Evolutionary conservation across 140 eudicot species (phyloP), one percentile per base, ranked within the genome.

Genomic region (Oenanthe javanica): DNA sequence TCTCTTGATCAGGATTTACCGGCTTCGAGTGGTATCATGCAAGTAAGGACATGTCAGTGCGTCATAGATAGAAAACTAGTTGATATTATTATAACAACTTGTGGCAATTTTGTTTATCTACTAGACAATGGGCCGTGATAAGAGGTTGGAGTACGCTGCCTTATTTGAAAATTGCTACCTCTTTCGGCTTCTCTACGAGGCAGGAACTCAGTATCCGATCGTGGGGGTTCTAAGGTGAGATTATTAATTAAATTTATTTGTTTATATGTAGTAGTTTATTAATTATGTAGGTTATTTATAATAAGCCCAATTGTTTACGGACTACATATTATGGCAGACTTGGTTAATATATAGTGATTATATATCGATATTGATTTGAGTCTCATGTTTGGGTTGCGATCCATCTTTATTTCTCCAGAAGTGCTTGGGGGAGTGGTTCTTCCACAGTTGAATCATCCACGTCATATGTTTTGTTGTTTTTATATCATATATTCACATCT

Each of bases 11-110:
- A 95, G 99, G 99, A 95, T 83, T 86, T 95, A 80, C 99, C 99
- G 31, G 96, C 87, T 78, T 92, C 99, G 79, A 95, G 99, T 81
- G 99, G 99, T 73, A 89, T 92, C 74, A 95, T 95, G 99, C 99
- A 95, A 87, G 99, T 92, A 89, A 92, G 97, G 84, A 76, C 66
- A 79, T 9, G 59, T 77, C 47, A 76, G 69, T 78, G 75, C 40
- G 4, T 52, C 45, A 49, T 81, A 51, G 45, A 77, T 81, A 38
- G 70, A 27, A 75, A 75, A 49, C 50, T 64, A 78, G 16, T 76
- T 57, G 82, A 66, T n/a, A 49, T 25, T 23, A 36, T 16, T 69
- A 74, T 11, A 81, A 79, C n/a, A 21, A 54, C 57, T 79, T 81
- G 27, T 80, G 55, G 79, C 57, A 38, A 70, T 80, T 69, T 42